Evolutionary conservation across 179 eudicot genomes (phyloP).

Genomic region (Beta lomatogona): DNA sequence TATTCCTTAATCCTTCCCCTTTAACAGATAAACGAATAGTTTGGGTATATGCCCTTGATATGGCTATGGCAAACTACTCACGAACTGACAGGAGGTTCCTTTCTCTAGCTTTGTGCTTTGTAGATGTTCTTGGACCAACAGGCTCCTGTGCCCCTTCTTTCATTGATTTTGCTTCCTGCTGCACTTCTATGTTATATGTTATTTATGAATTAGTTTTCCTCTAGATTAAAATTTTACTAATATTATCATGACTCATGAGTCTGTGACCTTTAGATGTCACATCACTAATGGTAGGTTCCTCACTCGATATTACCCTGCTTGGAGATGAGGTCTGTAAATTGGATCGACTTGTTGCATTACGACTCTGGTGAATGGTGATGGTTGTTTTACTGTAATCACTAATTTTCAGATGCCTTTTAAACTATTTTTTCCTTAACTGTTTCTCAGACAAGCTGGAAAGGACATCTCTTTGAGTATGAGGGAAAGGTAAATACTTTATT

Average conservation of each 20-base stretch:
- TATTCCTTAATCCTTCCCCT: neutral
- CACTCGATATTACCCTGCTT: neutral
- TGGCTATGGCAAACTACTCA: too few species aligned
- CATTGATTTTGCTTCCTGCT: neutral
- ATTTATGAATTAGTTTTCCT: neutral
- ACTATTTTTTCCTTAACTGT: constrained; percentile 39
- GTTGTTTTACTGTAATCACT: neutral
- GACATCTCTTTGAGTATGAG: constrained; percentile 65
- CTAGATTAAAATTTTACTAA: too few species aligned
- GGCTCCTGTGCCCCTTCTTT: neutral
- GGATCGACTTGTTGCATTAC: neutral
- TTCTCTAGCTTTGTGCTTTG: neutral
- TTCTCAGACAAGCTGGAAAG: constrained; percentile 71
- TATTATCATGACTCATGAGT: too few species aligned
- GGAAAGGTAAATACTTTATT: constrained; percentile 59
- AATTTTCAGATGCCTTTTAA: neutral
- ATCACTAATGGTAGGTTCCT: neutral
- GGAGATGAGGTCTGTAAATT: neutral
- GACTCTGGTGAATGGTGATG: neutral
- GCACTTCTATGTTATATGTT: neutral
- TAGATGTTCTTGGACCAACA: neutral
- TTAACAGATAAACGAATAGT: neutral
- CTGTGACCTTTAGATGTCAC: neutral
- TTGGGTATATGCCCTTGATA: too few species aligned
- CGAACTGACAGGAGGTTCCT: neutral